These are phyloP conservation scores for Vitis amurensis DNA, from an alignment of 164 flowering plant species.

Conservation along the genomic window DNA sequence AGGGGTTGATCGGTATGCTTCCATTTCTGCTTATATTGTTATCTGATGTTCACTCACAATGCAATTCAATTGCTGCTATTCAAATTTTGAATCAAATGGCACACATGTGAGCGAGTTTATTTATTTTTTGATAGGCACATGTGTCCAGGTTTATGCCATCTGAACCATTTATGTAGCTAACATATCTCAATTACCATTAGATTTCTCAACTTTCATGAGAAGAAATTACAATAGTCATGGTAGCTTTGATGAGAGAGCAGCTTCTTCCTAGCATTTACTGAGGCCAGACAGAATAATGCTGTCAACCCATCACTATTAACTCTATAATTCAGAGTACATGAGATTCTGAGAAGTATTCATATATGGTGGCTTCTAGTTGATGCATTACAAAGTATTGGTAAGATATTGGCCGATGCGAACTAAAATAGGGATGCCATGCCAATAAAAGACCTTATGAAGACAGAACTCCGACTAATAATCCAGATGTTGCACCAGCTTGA, in stretches of 20 bases:
- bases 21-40: background rate
- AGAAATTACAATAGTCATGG: too few relatives aligned
- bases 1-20: slow-evolving; percentile 83
- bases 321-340: background rate
- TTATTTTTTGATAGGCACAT: too few relatives aligned
- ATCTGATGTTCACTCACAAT: background rate
- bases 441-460: background rate
- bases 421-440: background rate
- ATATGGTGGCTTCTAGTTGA: background rate
- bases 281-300: background rate
- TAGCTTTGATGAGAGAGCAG: too few relatives aligned
- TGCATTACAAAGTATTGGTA: too few relatives aligned
- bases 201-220: too few relatives aligned
- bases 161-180: too few relatives aligned
- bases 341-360: background rate
- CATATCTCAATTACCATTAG: too few relatives aligned
- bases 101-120: background rate
- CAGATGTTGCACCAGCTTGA: too few relatives aligned
- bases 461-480: too few relatives aligned
- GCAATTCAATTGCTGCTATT: background rate
- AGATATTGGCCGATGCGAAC: background rate
- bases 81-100: background rate
- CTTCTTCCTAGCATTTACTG: too few relatives aligned
- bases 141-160: too few relatives aligned
- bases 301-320: background rate